Conservation (phyloP, 371 early-diverging fungal genomes). For the Actinomucor elegans region DNA sequence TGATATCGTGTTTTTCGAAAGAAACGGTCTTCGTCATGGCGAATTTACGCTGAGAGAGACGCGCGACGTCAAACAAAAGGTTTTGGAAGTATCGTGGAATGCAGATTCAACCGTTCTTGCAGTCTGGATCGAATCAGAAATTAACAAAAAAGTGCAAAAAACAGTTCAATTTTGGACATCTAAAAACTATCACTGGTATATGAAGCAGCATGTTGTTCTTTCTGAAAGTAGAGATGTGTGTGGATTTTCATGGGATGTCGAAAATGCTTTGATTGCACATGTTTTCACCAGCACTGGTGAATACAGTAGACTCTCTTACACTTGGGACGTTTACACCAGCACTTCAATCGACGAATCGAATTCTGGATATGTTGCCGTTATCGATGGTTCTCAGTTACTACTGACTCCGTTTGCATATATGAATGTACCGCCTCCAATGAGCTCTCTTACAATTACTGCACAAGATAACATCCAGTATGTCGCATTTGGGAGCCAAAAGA, state of each 20-base stretch:
- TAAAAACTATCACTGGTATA: slow-evolving; percentile 95
- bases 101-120: slow-evolving; percentile 87
- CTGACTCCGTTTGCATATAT: slow-evolving; percentile 85
- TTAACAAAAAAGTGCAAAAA: slow-evolving; percentile 28
- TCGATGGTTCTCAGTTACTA: slow-evolving; percentile 70
- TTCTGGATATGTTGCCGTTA: slow-evolving; percentile 72
- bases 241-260: slow-evolving; percentile 73
- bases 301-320: slow-evolving; percentile 56
- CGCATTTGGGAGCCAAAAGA: slow-evolving; percentile 58
- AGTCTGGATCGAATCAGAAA: slow-evolving; percentile 54
- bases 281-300: slow-evolving; percentile 50
- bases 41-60: slow-evolving; percentile 81
- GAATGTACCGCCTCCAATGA: slow-evolving; percentile 97
- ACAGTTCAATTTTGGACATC: slow-evolving; percentile 89
- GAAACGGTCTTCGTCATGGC: slow-evolving; percentile 93
- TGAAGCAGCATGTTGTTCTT: slow-evolving; percentile 77
- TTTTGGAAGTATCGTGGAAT: slow-evolving; percentile 81
- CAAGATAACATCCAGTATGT: slow-evolving; percentile 57
- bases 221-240: slow-evolving; percentile 38
- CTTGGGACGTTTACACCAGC: slow-evolving; percentile 59
- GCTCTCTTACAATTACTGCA: slow-evolving; percentile 43
- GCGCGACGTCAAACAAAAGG: slow-evolving; percentile 28
- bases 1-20: slow-evolving; percentile 91
- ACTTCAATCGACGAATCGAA: slow-evolving; percentile 55
- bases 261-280: slow-evolving; percentile 64